Percentiles rank a stretch among this genome's conserved stretches.
Conservation (phyloP, 176 grass and related monocot species). For the Triticum dicoccoides region DNA sequence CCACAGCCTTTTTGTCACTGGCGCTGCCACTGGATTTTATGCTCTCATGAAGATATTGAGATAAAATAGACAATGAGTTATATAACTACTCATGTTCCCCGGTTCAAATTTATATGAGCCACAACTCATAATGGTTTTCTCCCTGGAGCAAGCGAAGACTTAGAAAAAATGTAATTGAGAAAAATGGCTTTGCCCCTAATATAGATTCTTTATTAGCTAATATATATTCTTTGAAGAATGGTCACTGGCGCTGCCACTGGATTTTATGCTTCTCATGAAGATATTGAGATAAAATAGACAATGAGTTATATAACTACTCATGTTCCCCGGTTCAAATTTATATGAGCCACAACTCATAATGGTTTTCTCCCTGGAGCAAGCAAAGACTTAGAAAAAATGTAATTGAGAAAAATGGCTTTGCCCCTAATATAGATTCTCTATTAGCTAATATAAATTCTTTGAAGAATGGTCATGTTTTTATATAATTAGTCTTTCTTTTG, state of each 20-base stretch:
- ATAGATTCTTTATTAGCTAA: not conserved
- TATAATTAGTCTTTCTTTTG: no score
- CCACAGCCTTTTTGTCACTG: no score
- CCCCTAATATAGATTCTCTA: not conserved
- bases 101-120: not conserved
- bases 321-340: constrained; percentile 8
- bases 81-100: constrained; percentile 11
- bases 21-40: no score
- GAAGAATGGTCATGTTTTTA: no score
- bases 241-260: no score
- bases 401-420: not conserved
- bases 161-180: not conserved
- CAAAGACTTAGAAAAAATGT: not conserved
- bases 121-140: not conserved
- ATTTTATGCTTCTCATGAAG: not conserved
- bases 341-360: not conserved
- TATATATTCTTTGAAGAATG: no score
- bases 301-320: constrained; percentile 1
- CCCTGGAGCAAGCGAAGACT: not conserved
- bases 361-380: constrained; percentile 19
- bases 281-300: constrained; percentile 15
- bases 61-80: constrained; percentile 1
- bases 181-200: not conserved
- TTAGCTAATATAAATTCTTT: no score
- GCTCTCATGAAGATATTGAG: not conserved